Evolutionary conservation across 116 monocot species (phyloP).

Genomic region (Iris pallida): DNA sequence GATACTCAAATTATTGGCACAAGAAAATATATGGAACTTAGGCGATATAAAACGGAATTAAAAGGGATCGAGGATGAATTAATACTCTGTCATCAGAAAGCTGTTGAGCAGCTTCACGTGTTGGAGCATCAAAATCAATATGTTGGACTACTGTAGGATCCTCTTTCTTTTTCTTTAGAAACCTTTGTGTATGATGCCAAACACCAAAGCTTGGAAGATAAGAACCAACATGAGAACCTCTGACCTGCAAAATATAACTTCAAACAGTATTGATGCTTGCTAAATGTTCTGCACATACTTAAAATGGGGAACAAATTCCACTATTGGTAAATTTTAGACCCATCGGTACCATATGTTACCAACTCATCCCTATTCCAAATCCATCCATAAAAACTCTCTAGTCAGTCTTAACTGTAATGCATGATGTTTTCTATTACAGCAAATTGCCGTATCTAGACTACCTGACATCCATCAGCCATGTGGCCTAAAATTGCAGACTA

Average conservation of each 20-base stretch:
- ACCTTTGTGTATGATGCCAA: slow-evolving; percentile 94
- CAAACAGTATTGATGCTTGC: neutral
- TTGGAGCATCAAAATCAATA: slow-evolving; percentile 98
- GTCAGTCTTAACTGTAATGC: too few species aligned
- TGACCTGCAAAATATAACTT: slow-evolving; percentile 37
- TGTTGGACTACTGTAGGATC: slow-evolving; percentile 62
- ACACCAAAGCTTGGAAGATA: slow-evolving; percentile 94
- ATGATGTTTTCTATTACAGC: too few species aligned
- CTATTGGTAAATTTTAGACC: too few species aligned
- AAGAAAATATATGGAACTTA: too few species aligned
- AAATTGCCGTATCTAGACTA: too few species aligned
- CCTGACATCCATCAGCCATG: too few species aligned
- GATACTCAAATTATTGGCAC: too few species aligned
- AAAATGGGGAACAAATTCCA: neutral
- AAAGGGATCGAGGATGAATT: slow-evolving; percentile 4
- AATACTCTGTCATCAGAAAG: slow-evolving; percentile 77
- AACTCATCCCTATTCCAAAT: too few species aligned
- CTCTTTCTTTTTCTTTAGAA: slow-evolving; percentile 49
- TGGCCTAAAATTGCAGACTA: too few species aligned
- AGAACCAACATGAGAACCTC: slow-evolving; percentile 91
- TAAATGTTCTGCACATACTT: neutral
- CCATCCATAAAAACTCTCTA: too few species aligned
- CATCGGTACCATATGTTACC: too few species aligned
- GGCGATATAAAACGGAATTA: too few species aligned
- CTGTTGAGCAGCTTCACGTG: slow-evolving; percentile 71